phyloP scores from a whole-genome alignment of 208 protist species.

The Porcisia hertigi region DNA sequence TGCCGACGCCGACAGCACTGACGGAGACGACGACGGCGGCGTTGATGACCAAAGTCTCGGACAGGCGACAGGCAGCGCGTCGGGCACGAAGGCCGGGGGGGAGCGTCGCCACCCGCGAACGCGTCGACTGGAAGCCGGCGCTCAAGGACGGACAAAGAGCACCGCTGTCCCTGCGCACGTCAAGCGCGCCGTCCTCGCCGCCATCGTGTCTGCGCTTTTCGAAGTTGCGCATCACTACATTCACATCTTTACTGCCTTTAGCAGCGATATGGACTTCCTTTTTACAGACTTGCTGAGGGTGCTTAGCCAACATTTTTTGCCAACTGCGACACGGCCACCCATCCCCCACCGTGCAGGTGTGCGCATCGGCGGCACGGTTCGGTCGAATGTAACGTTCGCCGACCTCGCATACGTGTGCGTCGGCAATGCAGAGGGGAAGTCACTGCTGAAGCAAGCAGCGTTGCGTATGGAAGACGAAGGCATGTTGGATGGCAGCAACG shows the following conservation, averaged over 20 bases:
- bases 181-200: constrained; percentile 58
- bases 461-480: constrained; percentile 68
- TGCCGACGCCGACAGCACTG: constrained; percentile 7
- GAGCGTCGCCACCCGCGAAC: background rate
- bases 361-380: constrained; percentile 25
- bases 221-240: constrained; percentile 56
- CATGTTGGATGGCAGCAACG: background rate
- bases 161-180: constrained; percentile 9
- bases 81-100: background rate
- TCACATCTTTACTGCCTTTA: constrained; percentile 72
- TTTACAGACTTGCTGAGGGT: constrained; percentile 63
- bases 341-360: constrained; percentile 47
- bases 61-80: background rate
- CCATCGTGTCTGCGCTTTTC: constrained; percentile 57
- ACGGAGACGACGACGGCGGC: constrained; percentile 10
- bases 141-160: background rate
- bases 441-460: constrained; percentile 74
- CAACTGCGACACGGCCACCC: constrained; percentile 35
- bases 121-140: background rate
- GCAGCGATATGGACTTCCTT: constrained; percentile 76
- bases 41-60: background rate
- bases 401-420: constrained; percentile 82
- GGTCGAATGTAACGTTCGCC: constrained; percentile 56
- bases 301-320: constrained; percentile 59
- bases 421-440: constrained; percentile 63